phyloP scores from a whole-genome alignment of 768 basidiomycete species.

The Suillus spraguei region DNA sequence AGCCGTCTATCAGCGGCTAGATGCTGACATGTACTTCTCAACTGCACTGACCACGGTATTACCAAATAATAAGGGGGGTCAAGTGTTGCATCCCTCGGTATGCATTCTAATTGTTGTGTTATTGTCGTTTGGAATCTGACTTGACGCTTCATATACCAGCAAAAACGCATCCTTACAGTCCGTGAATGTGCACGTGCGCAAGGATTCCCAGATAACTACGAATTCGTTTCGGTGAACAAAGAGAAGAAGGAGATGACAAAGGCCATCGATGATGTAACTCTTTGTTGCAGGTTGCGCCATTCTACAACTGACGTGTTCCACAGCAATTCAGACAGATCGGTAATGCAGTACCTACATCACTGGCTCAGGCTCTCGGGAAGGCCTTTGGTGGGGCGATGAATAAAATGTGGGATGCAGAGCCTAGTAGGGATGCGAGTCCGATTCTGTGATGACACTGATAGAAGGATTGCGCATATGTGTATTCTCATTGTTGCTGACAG shows the following conservation, averaged over 20 bases:
- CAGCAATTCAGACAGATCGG: constrained; percentile 81
- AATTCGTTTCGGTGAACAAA: constrained; percentile 54
- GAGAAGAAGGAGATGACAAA: constrained; percentile 17
- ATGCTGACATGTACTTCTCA: constrained; percentile 53
- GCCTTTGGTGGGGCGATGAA: constrained; percentile 47
- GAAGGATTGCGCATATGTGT: background rate
- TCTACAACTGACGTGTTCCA: constrained; percentile 7
- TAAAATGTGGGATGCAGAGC: constrained; percentile 43
- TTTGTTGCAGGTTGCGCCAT: constrained; percentile 3
- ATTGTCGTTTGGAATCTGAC: background rate
- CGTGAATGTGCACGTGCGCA: constrained; percentile 74
- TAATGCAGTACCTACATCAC: constrained; percentile 75
- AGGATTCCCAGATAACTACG: constrained; percentile 74
- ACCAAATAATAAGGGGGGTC: constrained; percentile 52
- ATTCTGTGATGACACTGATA: constrained; percentile 31
- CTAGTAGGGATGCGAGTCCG: constrained; percentile 48
- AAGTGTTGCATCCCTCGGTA: constrained; percentile 49
- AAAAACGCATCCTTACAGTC: constrained; percentile 70
- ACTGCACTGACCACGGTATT: constrained; percentile 62
- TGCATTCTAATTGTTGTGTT: constrained; percentile 16
- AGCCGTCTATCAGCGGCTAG: constrained; percentile 63
- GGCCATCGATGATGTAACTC: constrained; percentile 55
- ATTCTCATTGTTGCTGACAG: background rate
- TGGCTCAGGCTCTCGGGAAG: constrained; percentile 63
- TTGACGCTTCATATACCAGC: constrained; percentile 39